Conservation (phyloP, 164 flowering plant species). For the Stephania cephalantha region DNA sequence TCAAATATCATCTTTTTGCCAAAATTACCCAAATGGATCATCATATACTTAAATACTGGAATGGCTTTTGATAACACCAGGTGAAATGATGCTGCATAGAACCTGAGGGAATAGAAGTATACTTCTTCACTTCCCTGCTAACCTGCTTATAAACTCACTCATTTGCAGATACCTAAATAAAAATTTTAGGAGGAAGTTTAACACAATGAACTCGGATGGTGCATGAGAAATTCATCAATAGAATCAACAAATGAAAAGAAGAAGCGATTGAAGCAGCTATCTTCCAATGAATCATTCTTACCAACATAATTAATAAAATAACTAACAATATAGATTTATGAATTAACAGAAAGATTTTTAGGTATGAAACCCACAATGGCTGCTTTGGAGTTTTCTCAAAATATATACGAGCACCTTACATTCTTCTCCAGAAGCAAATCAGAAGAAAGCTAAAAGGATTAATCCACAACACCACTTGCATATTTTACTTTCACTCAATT, state of each 20-base stretch:
- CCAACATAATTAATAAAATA: not conserved
- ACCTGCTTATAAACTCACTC: not conserved
- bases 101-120: not conserved
- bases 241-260: not conserved
- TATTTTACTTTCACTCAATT: not conserved
- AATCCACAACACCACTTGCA: not conserved
- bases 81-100: constrained; percentile 2
- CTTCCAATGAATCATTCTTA: not conserved
- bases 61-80: constrained; percentile 1
- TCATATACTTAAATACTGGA: not conserved
- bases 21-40: not conserved
- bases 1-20: not conserved
- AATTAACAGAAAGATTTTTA: not conserved
- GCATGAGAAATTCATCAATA: not conserved
- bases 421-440: not conserved
- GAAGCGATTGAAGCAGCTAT: not conserved
- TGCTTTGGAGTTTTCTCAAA: constrained; percentile 7
- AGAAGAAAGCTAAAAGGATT: not conserved
- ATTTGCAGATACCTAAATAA: constrained; percentile 1
- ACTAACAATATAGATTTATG: too few relatives aligned
- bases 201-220: not conserved
- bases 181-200: not conserved
- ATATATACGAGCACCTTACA: constrained; percentile 17
- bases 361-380: not conserved
- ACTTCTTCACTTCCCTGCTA: not conserved